Conservation (phyloP, 179 eudicot genomes). For the Pouteria campechiana region DNA sequence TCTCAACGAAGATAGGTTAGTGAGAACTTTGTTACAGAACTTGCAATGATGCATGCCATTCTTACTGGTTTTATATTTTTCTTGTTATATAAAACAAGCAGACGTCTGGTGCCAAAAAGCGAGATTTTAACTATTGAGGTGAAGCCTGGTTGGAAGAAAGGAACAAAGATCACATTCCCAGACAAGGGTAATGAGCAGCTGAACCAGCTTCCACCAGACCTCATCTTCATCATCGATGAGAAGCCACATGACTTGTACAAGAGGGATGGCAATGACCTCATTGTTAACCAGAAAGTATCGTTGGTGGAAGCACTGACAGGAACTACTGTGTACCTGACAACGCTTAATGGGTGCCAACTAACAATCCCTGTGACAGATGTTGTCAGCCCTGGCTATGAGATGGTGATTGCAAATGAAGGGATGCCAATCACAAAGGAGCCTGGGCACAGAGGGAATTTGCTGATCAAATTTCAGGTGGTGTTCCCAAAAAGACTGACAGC, state of each 20-base stretch:
- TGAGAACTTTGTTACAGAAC: no score
- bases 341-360: conserved; percentile 49
- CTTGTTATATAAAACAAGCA: no score
- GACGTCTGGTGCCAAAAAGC: conserved; percentile 33
- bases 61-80: no score
- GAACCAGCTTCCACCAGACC: conserved; percentile 70
- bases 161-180: conserved; percentile 81
- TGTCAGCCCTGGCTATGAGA: conserved; percentile 49
- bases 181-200: conserved; percentile 72
- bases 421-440: conserved; percentile 85
- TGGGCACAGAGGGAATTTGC: conserved; percentile 48
- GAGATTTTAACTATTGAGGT: conserved; percentile 73
- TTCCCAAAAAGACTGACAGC: conserved; percentile 46
- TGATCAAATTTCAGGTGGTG: conserved; percentile 53
- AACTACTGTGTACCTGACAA: conserved; percentile 32
- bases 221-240: conserved; percentile 77
- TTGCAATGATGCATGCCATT: no score
- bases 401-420: conserved; percentile 51
- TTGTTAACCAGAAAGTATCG: conserved; percentile 27
- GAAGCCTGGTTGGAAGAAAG: conserved; percentile 92
- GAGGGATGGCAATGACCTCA: conserved; percentile 65
- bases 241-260: conserved; percentile 48
- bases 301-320: conserved; percentile 76
- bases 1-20: no score
- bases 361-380: conserved; percentile 40